phyloP scores from a whole-genome alignment of 2,329 filamentous ascomycete genomes.

The Fusarium coffeatum region DNA sequence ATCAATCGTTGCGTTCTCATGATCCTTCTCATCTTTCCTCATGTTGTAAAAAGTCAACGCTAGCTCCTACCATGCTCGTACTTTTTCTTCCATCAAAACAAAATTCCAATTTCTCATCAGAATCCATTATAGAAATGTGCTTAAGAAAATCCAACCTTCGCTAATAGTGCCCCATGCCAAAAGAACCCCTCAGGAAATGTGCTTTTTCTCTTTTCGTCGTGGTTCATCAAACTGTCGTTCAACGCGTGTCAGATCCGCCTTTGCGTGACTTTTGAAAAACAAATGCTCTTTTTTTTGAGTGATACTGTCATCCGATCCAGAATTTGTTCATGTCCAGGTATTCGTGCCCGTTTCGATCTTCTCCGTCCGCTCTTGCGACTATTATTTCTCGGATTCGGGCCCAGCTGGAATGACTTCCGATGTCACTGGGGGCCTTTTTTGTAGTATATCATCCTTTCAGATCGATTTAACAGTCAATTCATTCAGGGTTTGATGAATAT shows the following conservation, averaged over 20 bases:
- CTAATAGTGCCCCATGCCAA: slow-evolving; percentile 21
- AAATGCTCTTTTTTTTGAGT: slow-evolving; percentile 14
- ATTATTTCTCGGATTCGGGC: not conserved
- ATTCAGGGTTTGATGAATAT: not conserved
- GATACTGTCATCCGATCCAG: slow-evolving; percentile 10
- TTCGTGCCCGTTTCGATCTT: slow-evolving; percentile 3
- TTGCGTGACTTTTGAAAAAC: not conserved
- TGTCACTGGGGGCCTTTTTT: not conserved
- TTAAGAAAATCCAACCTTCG: slow-evolving; percentile 9
- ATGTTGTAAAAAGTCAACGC: slow-evolving; percentile 37
- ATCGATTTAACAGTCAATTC: not conserved
- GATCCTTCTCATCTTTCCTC: slow-evolving; percentile 21
- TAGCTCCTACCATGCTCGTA: slow-evolving; percentile 38
- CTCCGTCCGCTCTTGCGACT: not conserved
- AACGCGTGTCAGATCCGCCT: slow-evolving; percentile 1
- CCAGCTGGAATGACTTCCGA: not conserved
- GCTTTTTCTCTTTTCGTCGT: slow-evolving; percentile 37
- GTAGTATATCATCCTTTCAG: slow-evolving; percentile 1
- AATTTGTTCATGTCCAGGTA: slow-evolving; percentile 18
- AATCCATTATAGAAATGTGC: not conserved
- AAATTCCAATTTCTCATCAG: slow-evolving; percentile 8
- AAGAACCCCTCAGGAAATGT: slow-evolving; percentile 4
- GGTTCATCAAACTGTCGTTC: slow-evolving; percentile 32
- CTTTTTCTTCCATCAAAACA: slow-evolving; percentile 29
- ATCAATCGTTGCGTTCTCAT: slow-evolving; percentile 34